Evolutionary conservation across 2,329 filamentous ascomycete species (phyloP).

Genomic region (Botrytis deweyae): DNA sequence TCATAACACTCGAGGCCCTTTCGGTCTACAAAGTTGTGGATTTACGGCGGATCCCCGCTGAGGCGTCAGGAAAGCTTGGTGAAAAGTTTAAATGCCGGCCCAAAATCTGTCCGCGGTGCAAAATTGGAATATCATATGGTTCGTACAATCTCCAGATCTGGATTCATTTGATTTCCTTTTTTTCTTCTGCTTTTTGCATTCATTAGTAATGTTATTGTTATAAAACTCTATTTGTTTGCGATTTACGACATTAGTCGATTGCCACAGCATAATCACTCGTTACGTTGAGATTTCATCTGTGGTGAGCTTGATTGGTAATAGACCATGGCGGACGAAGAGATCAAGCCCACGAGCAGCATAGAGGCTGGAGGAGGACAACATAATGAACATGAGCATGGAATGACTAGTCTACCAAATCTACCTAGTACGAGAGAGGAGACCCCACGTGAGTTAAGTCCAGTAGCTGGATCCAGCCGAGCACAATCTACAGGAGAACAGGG

Average conservation of each 20-base stretch:
- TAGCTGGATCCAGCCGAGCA: background rate
- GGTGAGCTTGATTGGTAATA: background rate
- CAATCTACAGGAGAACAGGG: background rate
- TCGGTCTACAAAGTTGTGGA: conserved; percentile 8
- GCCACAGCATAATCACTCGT: background rate
- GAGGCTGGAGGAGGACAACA: conserved; percentile 9
- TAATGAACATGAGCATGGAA: conserved; percentile 13
- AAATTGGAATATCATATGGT: background rate
- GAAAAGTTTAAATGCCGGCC: conserved; percentile 6
- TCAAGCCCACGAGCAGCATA: conserved; percentile 3
- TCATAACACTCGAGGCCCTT: background rate
- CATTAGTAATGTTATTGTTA: background rate
- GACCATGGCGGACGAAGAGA: conserved; percentile 15
- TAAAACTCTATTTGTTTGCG: background rate
- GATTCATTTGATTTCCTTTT: background rate
- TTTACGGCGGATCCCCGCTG: background rate
- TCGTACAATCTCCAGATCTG: conserved; percentile 4
- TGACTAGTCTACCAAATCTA: background rate
- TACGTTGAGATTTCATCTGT: background rate
- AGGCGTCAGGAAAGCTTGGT: conserved; percentile 9
- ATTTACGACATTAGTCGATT: background rate
- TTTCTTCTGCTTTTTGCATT: background rate
- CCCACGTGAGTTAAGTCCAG: background rate
- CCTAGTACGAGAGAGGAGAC: conserved; percentile 3
- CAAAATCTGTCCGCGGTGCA: background rate